These are phyloP conservation scores for Gnomoniopsis smithogilvyi DNA, from an alignment of 2,329 filamentous ascomycete genomes.

Conservation along the genomic window DNA sequence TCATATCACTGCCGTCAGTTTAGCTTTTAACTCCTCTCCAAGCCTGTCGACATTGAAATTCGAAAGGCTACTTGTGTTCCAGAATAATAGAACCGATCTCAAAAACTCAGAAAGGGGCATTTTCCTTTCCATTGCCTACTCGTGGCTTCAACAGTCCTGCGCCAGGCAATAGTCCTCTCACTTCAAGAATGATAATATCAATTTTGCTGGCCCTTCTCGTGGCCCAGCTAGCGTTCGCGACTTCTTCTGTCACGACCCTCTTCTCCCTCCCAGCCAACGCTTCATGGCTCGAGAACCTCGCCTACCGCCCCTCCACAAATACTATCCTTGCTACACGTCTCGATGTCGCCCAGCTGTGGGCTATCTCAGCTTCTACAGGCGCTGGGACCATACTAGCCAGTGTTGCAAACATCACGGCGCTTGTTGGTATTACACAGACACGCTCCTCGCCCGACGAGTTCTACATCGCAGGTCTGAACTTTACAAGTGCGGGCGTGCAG, in stretches of 20 bases:
- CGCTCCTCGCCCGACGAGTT: neutral
- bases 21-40: too few relatives aligned
- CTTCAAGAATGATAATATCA: too few relatives aligned
- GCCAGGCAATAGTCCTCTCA: too few relatives aligned
- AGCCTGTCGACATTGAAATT: too few relatives aligned
- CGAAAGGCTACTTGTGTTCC: too few relatives aligned
- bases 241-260: constrained; percentile 1
- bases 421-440: constrained; percentile 2
- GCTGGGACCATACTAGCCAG: neutral
- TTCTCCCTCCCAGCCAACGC: neutral
- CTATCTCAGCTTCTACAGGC: neutral
- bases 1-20: too few relatives aligned
- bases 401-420: neutral
- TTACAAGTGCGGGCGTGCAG: neutral
- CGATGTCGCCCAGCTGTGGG: constrained; percentile 4
- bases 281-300: constrained; percentile 5
- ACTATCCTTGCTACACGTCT: constrained; percentile 3
- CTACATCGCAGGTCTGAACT: neutral
- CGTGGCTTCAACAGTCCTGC: too few relatives aligned
- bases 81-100: too few relatives aligned
- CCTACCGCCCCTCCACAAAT: neutral
- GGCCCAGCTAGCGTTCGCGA: too few relatives aligned
- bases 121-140: too few relatives aligned
- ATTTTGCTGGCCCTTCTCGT: too few relatives aligned
- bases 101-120: too few relatives aligned